These are phyloP conservation scores for Asterochloris sp. DNA, from an alignment of 139 green algal genomes.

Conservation along the genomic window DNA sequence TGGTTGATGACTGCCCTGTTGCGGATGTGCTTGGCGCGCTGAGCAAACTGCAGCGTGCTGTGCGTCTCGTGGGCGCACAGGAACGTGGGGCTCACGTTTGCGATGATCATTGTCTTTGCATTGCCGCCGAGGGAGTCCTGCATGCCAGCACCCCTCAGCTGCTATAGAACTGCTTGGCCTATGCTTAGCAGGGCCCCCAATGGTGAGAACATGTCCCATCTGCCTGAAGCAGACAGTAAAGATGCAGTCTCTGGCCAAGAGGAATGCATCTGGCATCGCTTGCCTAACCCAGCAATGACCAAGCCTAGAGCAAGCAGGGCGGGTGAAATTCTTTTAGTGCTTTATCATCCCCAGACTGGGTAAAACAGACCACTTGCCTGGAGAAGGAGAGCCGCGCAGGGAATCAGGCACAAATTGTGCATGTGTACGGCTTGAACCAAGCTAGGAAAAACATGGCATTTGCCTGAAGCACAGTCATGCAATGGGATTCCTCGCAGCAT, in stretches of 20 bases:
- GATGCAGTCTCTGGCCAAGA: background rate
- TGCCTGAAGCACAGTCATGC: background rate
- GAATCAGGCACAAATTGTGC: background rate
- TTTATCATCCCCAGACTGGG: too few species aligned
- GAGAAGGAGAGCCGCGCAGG: background rate
- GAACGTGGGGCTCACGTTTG: constrained; percentile 71
- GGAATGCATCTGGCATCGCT: background rate
- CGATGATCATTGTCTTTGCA: constrained; percentile 90
- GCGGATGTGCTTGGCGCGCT: constrained; percentile 84
- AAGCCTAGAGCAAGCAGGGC: too few species aligned
- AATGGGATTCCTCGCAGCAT: background rate
- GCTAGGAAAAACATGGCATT: background rate
- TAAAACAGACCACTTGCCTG: too few species aligned
- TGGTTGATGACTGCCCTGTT: constrained; percentile 75
- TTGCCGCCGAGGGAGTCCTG: constrained; percentile 92
- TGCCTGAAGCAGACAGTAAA: background rate
- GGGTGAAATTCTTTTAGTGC: too few species aligned
- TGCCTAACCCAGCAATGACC: too few species aligned
- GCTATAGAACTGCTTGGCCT: constrained; percentile 45
- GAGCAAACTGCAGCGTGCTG: constrained; percentile 85
- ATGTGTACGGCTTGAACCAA: background rate
- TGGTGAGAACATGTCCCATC: constrained; percentile 80
- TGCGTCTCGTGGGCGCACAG: constrained; percentile 70
- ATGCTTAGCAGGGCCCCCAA: constrained; percentile 83
- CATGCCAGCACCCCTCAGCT: constrained; percentile 51